Conservation (phyloP, 352 stramenopile genomes). For the Halophytophthora polymorphica region DNA sequence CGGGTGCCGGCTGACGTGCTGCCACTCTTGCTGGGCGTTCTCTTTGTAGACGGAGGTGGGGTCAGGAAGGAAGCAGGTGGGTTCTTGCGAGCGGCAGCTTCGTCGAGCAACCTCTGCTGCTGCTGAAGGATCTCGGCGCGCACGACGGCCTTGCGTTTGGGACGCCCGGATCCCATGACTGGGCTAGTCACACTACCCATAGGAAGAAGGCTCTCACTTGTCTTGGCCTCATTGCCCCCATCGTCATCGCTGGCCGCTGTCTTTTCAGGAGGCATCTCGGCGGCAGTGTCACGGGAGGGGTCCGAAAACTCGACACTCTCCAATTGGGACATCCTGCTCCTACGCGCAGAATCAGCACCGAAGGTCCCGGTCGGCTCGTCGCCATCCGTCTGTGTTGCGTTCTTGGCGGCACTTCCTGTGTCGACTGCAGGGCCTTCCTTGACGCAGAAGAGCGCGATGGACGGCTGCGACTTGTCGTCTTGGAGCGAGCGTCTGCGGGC, state of each 20-base stretch:
- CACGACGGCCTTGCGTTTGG: slow-evolving; percentile 56
- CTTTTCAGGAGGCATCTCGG: neutral
- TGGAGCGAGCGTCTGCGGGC: slow-evolving; percentile 9
- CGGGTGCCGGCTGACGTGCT: slow-evolving; percentile 19
- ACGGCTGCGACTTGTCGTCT: slow-evolving; percentile 50
- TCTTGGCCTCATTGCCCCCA: slow-evolving; percentile 10
- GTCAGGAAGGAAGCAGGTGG: slow-evolving; percentile 25
- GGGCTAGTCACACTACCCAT: neutral
- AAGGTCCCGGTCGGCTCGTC: neutral
- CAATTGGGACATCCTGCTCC: slow-evolving; percentile 6
- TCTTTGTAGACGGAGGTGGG: slow-evolving; percentile 25
- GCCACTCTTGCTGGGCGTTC: slow-evolving; percentile 6
- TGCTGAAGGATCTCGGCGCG: slow-evolving; percentile 38
- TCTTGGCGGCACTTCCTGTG: neutral
- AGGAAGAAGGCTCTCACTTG: neutral
- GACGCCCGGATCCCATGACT: slow-evolving; percentile 34
- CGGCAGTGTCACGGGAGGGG: neutral
- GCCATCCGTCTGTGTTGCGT: neutral
- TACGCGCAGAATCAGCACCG: neutral
- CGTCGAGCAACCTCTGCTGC: slow-evolving; percentile 33
- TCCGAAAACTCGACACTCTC: neutral
- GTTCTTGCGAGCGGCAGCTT: slow-evolving; percentile 24
- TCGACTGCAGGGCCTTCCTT: slow-evolving; percentile 8
- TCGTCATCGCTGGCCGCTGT: neutral
- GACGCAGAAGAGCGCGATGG: slow-evolving; percentile 64